A percentile compares a stretch with the other conserved stretches of the same genome.
Evolutionary conservation across 306 rosid genomes (phyloP).

Genomic region (Prunus davidiana): DNA sequence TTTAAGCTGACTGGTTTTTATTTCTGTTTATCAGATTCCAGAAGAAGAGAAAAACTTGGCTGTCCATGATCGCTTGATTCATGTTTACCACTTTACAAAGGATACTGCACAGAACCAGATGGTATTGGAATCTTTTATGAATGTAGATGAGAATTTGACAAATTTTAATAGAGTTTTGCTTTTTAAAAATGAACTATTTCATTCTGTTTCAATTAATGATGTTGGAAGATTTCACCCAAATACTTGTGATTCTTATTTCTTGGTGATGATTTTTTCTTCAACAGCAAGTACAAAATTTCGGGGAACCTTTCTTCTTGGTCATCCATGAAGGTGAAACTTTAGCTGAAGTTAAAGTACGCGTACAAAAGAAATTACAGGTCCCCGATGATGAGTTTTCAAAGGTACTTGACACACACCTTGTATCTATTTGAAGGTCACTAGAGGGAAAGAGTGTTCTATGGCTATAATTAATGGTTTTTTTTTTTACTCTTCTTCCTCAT

Average conservation of each 20-base stretch:
- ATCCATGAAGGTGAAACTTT: conserved; percentile 77
- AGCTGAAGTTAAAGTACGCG: conserved; percentile 75
- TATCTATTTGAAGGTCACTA: background rate
- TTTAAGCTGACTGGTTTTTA: conserved; percentile 8
- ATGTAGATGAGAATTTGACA: background rate
- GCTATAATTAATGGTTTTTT: background rate
- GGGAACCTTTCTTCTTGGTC: conserved; percentile 89
- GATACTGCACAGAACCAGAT: conserved; percentile 71
- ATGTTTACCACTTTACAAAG: conserved; percentile 83
- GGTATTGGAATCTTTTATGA: conserved; percentile 29
- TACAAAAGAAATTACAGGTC: conserved; percentile 84
- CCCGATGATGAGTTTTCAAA: conserved; percentile 81
- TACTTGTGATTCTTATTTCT: conserved; percentile 1
- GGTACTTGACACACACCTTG: conserved; percentile 36
- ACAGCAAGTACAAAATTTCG: conserved; percentile 91
- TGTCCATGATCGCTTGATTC: conserved; percentile 74
- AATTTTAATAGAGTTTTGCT: background rate
- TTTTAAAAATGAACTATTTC: background rate
- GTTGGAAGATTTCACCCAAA: background rate
- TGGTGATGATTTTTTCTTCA: background rate
- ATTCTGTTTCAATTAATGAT: background rate
- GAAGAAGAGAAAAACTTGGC: conserved; percentile 82
- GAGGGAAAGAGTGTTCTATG: background rate
- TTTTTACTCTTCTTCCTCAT: background rate
- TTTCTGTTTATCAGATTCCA: conserved; percentile 52